Conservation (phyloP, 163 green algal species). For the Scenedesmus sp. region DNA sequence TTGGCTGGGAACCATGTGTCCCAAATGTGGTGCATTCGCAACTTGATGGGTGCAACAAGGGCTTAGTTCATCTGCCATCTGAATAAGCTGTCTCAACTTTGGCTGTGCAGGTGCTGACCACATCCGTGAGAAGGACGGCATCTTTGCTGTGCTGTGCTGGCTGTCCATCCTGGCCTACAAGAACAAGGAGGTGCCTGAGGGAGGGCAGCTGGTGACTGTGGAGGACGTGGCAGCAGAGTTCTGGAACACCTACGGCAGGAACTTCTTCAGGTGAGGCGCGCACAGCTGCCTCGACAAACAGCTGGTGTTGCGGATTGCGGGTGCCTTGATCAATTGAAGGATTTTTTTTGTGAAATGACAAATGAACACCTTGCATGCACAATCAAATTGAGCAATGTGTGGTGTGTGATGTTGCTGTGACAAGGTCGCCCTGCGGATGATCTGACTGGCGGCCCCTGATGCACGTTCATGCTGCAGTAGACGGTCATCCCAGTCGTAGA, state of each 20-base stretch:
- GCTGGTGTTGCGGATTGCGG: not conserved
- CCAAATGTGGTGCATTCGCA: too few species aligned
- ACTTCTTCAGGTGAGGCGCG: constrained; percentile 93
- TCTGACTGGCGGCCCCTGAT: too few species aligned
- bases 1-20: too few species aligned
- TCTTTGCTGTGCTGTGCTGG: constrained; percentile 98
- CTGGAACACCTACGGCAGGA: constrained; percentile 96
- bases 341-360: too few species aligned
- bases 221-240: constrained; percentile 95
- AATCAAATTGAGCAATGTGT: too few species aligned
- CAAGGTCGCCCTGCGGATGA: too few species aligned
- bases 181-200: constrained; percentile 90
- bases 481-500: too few species aligned
- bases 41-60: too few species aligned
- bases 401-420: too few species aligned
- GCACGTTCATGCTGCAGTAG: too few species aligned
- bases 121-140: constrained; percentile 97
- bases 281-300: not conserved
- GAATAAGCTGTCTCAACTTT: not conserved
- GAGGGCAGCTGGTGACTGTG: constrained; percentile 88
- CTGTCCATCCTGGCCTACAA: constrained; percentile 95
- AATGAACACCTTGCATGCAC: too few species aligned
- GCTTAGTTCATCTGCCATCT: not conserved
- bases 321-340: too few species aligned
- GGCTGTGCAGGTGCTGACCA: constrained; percentile 94